Base-by-base conservation (phyloP, 176 grass and related monocot genomes). In the Cenchrus americanus region DNA sequence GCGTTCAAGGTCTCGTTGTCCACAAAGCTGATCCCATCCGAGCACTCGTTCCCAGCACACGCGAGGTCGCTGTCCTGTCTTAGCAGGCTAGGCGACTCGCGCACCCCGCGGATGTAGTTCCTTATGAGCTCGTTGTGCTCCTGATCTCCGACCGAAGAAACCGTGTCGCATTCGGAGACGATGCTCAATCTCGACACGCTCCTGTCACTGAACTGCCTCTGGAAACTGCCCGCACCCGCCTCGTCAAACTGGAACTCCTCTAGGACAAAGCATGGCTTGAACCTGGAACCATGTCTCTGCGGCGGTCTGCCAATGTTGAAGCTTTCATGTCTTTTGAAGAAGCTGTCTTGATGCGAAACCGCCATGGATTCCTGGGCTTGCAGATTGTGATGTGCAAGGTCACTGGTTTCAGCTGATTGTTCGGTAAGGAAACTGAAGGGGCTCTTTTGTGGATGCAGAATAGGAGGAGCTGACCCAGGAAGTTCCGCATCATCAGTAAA, bases 401-500 rank as follows among this genome's bases (percentile, higher is more conserved):
- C 37, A 69, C 41, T 62, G 17, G 46, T 89, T 77, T 77, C 82
- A 62, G 76, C 71, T 75, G 86, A 75, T 53, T 83, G 64, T 13
- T 90, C 92, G 26, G 40, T 64, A 67, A 86, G 84, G 81, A 80
- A 52, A 72, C 85, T 82, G 81, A 98, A 98, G n/a, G 83, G 88
- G 41, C 80, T 90, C 46, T 41, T 75, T 81, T 77, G 81, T 21
- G 71, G 82, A 62, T 87, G 85, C 63, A 91, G 71, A 66, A 98
- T 66, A 4, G 90, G 88, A 63, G 95, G 95, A 83, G 95, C 92
- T 23, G 95, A 97, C 76, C 95, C 88, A 69, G 95, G 95, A 69
- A 91, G 3, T 12, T 66, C 51, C 14, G 50, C 23, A 30, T 94
- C 87, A 30, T 88, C 88, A 21, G 83, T 82, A 46, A 92, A 94